phyloP scores from a whole-genome alignment of 2,329 filamentous ascomycete species.

The Lecanosticta acicola region DNA sequence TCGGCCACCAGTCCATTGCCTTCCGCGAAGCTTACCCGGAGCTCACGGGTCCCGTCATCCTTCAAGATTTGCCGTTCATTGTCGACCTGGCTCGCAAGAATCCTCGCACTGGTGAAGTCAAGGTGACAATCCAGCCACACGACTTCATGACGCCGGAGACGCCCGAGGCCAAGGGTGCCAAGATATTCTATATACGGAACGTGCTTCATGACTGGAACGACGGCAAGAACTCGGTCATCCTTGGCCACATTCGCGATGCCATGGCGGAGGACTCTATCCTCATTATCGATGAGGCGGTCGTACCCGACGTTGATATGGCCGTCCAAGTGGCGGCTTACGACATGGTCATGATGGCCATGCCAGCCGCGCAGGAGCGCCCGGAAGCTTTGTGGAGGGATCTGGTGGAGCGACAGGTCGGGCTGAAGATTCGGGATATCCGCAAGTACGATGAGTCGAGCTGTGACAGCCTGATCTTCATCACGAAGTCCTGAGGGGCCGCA shows the following conservation, averaged over 20 bases:
- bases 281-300: constrained; percentile 2
- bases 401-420: not conserved
- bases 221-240: not conserved
- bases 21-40: constrained; percentile 1
- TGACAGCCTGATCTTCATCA: constrained; percentile 2
- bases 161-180: not conserved
- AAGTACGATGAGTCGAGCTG: constrained; percentile 1
- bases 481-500: too few species aligned
- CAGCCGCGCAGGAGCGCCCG: not conserved
- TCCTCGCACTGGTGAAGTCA: not conserved
- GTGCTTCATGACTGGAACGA: constrained; percentile 6
- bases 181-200: constrained; percentile 3
- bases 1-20: constrained; percentile 1
- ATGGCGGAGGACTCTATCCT: constrained; percentile 1
- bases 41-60: constrained; percentile 1
- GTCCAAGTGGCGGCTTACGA: not conserved
- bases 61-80: constrained; percentile 2
- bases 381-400: not conserved
- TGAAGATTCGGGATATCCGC: not conserved
- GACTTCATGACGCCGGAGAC: not conserved
- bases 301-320: not conserved
- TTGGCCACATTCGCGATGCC: constrained; percentile 1
- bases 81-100: not conserved
- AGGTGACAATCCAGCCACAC: not conserved
- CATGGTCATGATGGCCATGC: constrained; percentile 3